These are phyloP conservation scores for Rosa persica DNA, from an alignment of 306 rosid species.

Conservation along the genomic window DNA sequence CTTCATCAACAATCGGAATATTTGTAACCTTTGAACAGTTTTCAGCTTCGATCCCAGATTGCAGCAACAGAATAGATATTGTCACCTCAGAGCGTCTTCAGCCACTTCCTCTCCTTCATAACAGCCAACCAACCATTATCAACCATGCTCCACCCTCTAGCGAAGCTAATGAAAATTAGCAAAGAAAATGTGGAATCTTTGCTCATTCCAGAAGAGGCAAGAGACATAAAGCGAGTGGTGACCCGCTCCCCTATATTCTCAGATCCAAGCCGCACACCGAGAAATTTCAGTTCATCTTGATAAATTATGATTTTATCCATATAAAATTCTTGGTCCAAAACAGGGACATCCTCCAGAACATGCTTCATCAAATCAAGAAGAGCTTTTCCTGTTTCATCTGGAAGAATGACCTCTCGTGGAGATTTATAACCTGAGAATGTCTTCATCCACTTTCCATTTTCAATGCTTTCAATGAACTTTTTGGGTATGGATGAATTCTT, in stretches of 20 bases:
- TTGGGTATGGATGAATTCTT: conserved; percentile 8
- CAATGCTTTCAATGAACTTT: conserved; percentile 18
- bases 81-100: conserved; percentile 22
- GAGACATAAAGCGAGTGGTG: neutral
- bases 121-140: conserved; percentile 16
- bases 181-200: conserved; percentile 12
- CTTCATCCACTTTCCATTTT: conserved; percentile 26
- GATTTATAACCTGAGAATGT: conserved; percentile 15
- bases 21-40: neutral
- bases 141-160: neutral
- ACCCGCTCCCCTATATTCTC: conserved; percentile 18
- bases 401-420: conserved; percentile 19
- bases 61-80: conserved; percentile 8
- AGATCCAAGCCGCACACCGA: conserved; percentile 17
- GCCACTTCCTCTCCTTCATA: conserved; percentile 28
- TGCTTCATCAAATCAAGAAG: conserved; percentile 21
- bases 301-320: conserved; percentile 15
- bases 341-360: conserved; percentile 11
- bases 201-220: conserved; percentile 12
- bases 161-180: conserved; percentile 17
- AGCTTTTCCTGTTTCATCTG: conserved; percentile 9
- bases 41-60: conserved; percentile 8
- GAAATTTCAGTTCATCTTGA: conserved; percentile 27
- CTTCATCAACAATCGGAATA: conserved; percentile 23
- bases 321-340: conserved; percentile 20